Conservation (phyloP, 345 rosid genomes). For the Murraya paniculata region DNA sequence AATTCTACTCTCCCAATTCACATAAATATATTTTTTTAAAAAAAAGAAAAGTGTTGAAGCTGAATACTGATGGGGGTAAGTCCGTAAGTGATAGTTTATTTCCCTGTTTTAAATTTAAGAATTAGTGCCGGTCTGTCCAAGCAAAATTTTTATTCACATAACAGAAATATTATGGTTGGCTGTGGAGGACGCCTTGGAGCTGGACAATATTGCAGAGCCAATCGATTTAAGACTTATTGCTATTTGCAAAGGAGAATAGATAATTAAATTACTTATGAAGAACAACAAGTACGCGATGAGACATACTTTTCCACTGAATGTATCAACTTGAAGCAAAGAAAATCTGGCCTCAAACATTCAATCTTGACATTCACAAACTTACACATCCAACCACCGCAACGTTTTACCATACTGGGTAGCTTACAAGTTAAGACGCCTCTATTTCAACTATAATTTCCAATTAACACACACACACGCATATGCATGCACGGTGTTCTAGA, state of each 20-base stretch:
- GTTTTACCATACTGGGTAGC: neutral
- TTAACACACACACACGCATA: no score
- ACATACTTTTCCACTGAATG: conserved; percentile 3
- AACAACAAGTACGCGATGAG: neutral
- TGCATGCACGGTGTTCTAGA: no score
- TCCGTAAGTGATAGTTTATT: no score
- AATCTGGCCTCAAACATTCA: neutral
- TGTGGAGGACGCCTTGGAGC: neutral
- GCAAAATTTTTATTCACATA: no score
- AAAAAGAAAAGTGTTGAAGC: no score
- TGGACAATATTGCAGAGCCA: neutral
- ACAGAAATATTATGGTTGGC: neutral
- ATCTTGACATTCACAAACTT: neutral
- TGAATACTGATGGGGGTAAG: no score
- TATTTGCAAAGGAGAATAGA: neutral
- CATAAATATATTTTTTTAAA: no score
- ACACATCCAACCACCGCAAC: conserved; percentile 1
- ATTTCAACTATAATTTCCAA: neutral
- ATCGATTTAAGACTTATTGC: neutral
- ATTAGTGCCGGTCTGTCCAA: no score
- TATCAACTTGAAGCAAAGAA: neutral
- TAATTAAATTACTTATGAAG: neutral
- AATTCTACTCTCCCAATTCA: no score
- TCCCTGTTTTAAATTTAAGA: no score
- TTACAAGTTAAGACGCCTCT: neutral